Evolutionary conservation across 345 rosid species (phyloP).

Genomic region (Lumnitzera littorea): DNA sequence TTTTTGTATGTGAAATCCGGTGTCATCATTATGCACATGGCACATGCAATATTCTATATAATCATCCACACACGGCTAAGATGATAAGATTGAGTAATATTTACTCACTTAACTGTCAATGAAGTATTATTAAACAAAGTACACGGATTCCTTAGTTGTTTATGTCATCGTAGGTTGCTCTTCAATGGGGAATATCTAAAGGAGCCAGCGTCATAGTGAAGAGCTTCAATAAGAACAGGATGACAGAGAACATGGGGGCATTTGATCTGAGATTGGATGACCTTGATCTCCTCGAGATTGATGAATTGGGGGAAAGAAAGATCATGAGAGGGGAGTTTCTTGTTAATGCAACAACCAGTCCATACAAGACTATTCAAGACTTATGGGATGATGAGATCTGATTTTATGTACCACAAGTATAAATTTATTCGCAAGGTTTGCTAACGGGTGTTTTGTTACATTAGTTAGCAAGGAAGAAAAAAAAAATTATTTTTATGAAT

Average conservation of each 20-base stretch:
- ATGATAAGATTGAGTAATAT: too few species aligned
- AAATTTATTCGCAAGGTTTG: too few species aligned
- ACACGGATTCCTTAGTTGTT: background rate
- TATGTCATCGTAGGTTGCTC: constrained; percentile 44
- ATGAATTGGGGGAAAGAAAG: constrained; percentile 54
- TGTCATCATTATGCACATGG: too few species aligned
- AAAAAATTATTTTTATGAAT: too few species aligned
- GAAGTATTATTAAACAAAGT: too few species aligned
- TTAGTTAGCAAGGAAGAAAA: too few species aligned
- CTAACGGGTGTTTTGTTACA: too few species aligned
- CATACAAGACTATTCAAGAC: constrained; percentile 55
- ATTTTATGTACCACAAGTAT: background rate
- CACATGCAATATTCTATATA: too few species aligned
- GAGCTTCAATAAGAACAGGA: constrained; percentile 60
- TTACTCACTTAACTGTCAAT: too few species aligned
- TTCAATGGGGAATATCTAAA: constrained; percentile 76
- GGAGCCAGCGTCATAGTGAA: constrained; percentile 76
- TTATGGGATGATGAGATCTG: constrained; percentile 83
- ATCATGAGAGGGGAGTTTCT: constrained; percentile 74
- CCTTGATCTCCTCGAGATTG: constrained; percentile 45
- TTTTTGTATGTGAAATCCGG: too few species aligned
- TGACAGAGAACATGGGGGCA: constrained; percentile 62
- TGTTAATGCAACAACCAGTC: constrained; percentile 66
- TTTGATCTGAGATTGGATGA: constrained; percentile 42
- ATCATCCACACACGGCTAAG: too few species aligned